Evolutionary conservation across 306 rosid genomes (phyloP).

Genomic region (Vigna hirtella): DNA sequence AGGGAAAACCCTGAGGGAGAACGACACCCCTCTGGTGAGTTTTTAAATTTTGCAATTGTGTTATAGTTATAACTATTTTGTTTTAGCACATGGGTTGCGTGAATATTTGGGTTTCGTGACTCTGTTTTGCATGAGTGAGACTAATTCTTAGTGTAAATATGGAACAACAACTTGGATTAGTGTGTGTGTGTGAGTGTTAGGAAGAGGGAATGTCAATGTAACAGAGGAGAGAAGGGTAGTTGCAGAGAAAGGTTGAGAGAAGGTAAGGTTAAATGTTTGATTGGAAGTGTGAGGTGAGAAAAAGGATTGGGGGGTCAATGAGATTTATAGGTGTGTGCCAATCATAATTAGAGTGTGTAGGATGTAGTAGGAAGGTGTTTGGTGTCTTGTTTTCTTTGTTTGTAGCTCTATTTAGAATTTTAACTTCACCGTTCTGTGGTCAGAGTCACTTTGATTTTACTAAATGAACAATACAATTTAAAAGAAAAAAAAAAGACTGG

Average conservation of each 20-base stretch:
- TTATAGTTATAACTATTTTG: too few species aligned
- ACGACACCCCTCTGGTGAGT: too few species aligned
- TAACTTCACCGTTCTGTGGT: background rate
- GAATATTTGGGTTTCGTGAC: background rate
- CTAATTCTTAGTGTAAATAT: too few species aligned
- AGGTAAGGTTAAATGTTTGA: background rate
- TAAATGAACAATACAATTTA: background rate
- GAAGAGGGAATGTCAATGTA: too few species aligned
- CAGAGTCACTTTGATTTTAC: background rate
- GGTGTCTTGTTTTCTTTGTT: background rate
- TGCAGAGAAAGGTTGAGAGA: slow-evolving; percentile 28
- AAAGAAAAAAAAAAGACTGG: background rate
- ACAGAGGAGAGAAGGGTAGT: slow-evolving; percentile 31
- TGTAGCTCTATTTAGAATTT: background rate
- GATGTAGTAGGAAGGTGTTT: too few species aligned
- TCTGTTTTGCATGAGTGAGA: too few species aligned
- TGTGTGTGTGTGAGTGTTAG: too few species aligned
- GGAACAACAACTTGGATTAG: too few species aligned
- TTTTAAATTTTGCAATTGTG: too few species aligned
- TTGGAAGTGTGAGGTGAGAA: slow-evolving; percentile 52
- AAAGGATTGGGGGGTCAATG: slow-evolving; percentile 64
- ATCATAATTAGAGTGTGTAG: too few species aligned
- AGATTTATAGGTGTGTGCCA: slow-evolving; percentile 75
- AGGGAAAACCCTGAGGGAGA: too few species aligned
- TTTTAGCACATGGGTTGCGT: too few species aligned